Evolutionary conservation across 192 early-diverging fungal genomes (phyloP), one percentile per base, ranked within the genome.

Genomic region (Podila horticola): DNA sequence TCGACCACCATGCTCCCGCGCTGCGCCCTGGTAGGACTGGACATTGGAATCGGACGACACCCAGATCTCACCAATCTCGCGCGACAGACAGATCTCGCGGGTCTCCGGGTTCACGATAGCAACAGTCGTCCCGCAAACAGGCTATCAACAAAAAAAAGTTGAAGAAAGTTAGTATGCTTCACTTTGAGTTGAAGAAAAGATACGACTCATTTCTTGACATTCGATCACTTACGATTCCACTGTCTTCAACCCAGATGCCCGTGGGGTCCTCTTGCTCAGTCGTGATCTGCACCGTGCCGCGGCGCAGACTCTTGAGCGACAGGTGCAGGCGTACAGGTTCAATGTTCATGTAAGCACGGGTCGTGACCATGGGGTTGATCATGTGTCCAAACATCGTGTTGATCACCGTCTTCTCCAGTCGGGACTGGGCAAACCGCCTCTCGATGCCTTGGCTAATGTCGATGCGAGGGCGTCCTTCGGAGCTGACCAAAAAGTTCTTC

Each of bases 11-110:
- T 79, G 69, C 5, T 72, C 77, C 9, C 77, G 69, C n/a, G 57
- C 84, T 13, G 83, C 69, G 2, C 82, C 82, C 50, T 86, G 81
- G 30, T 83, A 87, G 2, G 84, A 84, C 57, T 86, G 84, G 5
- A 84, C 84, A 72, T 88, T 91, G 30, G 84, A 52, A 49, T 90
- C 87, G 20, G 90, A 92, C 29, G 86, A 90, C 17, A 96, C 94
- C 94, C 94, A 96, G 17, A 96, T 95, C 84, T 95, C 95, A 52
- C 95, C 95, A 62, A 95, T 84, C 57, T 89, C 86, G 48, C 93
- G 90, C 5, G 88, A 88, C 8, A 88, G 79, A 70, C 93, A 91
- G 10, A 94, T 84, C n/a, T 74, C 84, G 12, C 87, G 86, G 15
- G 94, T 94, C 62, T 87, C 86, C 1, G 95, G 94, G 61, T 96